A percentile compares a stretch with the other conserved stretches of the same genome.
These are phyloP conservation scores for Fimicolochytrium jonesii DNA, from an alignment of 192 early-diverging fungal genomes.

Conservation along the genomic window DNA sequence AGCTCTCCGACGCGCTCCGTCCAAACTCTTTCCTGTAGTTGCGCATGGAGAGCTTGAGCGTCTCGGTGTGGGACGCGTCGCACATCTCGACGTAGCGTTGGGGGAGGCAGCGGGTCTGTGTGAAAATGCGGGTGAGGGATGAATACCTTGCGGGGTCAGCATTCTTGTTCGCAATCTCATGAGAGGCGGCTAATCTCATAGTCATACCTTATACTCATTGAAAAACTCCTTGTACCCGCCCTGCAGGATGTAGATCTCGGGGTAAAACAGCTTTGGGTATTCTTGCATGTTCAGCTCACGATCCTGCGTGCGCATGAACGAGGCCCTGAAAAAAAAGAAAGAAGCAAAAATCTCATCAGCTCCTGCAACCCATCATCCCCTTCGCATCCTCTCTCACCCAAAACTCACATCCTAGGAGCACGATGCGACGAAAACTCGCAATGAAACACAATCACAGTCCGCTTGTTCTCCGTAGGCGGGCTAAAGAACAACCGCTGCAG, in stretches of 20 bases:
- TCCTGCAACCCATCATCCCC: neutral
- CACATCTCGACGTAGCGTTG: slow-evolving; percentile 79
- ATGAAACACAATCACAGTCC: slow-evolving; percentile 69
- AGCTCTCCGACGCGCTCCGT: slow-evolving; percentile 16
- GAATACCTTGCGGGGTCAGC: neutral
- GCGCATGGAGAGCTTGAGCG: slow-evolving; percentile 24
- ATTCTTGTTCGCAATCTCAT: neutral
- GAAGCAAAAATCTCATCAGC: neutral
- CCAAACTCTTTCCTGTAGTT: slow-evolving; percentile 39
- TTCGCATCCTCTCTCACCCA: neutral
- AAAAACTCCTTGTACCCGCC: slow-evolving; percentile 82
- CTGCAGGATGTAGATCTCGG: slow-evolving; percentile 80
- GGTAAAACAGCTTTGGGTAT: slow-evolving; percentile 78
- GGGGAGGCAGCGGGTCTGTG: slow-evolving; percentile 61
- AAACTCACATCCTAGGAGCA: slow-evolving; percentile 69
- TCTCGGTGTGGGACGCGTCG: slow-evolving; percentile 50
- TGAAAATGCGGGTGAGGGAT: too few species aligned
- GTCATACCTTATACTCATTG: slow-evolving; percentile 39
- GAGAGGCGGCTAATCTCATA: neutral
- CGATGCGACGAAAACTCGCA: slow-evolving; percentile 83
- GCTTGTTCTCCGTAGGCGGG: slow-evolving; percentile 35
- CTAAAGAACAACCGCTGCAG: slow-evolving; percentile 60
- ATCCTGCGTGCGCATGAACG: slow-evolving; percentile 69
- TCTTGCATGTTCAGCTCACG: slow-evolving; percentile 61
- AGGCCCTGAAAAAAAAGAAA: slow-evolving; percentile 52